These are phyloP conservation scores for Lepiota brunneoincarnata DNA, from an alignment of 768 basidiomycete genomes.

Conservation along the genomic window DNA sequence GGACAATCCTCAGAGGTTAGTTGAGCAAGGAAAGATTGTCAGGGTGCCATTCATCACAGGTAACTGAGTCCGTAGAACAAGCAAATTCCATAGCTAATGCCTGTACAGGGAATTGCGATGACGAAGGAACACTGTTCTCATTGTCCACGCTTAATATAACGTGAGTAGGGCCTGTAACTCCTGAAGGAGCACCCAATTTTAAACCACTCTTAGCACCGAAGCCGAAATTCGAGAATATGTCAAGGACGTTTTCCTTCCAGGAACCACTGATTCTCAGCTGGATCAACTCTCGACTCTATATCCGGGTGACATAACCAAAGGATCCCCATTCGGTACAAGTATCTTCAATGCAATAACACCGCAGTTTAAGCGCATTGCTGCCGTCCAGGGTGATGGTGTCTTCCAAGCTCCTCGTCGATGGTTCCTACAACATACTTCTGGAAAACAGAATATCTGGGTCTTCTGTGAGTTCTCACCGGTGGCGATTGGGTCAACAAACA, in stretches of 20 bases:
- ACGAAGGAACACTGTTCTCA: conserved; percentile 58
- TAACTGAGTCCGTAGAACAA: conserved; percentile 2
- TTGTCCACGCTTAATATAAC: conserved; percentile 48
- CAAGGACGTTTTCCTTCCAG: conserved; percentile 29
- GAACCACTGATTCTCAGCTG: conserved; percentile 25
- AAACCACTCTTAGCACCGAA: conserved; percentile 18
- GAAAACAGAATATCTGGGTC: conserved; percentile 38
- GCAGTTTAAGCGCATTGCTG: conserved; percentile 47
- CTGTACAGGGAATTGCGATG: conserved; percentile 48
- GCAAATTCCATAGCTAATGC: background rate
- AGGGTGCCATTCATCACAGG: conserved; percentile 49
- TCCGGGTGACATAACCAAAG: conserved; percentile 36
- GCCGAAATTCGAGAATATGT: conserved; percentile 20
- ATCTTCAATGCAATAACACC: conserved; percentile 39
- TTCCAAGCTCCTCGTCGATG: conserved; percentile 51
- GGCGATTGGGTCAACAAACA: background rate
- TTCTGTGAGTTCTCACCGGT: conserved; percentile 28
- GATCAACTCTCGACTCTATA: conserved; percentile 31
- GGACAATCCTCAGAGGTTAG: conserved; percentile 39
- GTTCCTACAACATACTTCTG: conserved; percentile 35
- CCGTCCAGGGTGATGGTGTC: conserved; percentile 46
- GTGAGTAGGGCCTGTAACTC: conserved; percentile 23
- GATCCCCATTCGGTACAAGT: conserved; percentile 54
- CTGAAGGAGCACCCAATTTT: background rate
- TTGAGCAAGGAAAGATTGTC: conserved; percentile 42